Base-by-base conservation (phyloP, 495 filamentous ascomycete genomes). In the Podospora bellae-mahoneyi region DNA sequence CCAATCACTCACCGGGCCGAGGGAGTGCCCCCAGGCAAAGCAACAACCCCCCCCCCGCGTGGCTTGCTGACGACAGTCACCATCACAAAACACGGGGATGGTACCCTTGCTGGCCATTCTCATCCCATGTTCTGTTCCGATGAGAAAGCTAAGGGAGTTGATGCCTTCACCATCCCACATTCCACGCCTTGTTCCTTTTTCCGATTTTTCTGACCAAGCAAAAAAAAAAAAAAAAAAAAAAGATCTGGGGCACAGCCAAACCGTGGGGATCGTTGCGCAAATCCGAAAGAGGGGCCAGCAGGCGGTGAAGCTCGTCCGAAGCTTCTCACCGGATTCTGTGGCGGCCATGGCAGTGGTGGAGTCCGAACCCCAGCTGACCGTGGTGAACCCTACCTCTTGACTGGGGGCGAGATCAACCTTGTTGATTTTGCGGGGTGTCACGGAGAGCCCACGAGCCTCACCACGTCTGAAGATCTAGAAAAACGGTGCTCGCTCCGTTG, bases 391-490 rank as follows among this genome's bases (percentile, higher is more conserved):
- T 26, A 7, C 55, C 23, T 23, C 20, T 7, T 26, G 55, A 19
- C 23, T 10, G n/a, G n/a, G 55, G 55, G 55, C 30, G 7, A 27
- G 61, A 48, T 39, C 26, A 63, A 63, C 61, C 61, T 63, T 63
- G 61, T 63, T 63, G 55, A 58, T 58, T 19, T 44, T 18, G 5
- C 18, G 27, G 27, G n/a, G 30, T 48, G 61, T 26, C 20, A 23
- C 20, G 20, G 59, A 15, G 1, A 15, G 15, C 9, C 10, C 26
- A 61, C 20, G 23, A 61, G 59, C 59, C 16, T 61, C 59, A 61
- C 26, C 26, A 61, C 30, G 59, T 32, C 30, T 32, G 30, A 26
- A 26, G 30, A 27, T 26, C 16, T 2, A 61, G 23, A 28, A 61
- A 28, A 7, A 32, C 30, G 58, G 26, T 30, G 59, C 23, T 23